phyloP scores from a whole-genome alignment of 495 filamentous ascomycete genomes.

The Cercophora newfieldiana region DNA sequence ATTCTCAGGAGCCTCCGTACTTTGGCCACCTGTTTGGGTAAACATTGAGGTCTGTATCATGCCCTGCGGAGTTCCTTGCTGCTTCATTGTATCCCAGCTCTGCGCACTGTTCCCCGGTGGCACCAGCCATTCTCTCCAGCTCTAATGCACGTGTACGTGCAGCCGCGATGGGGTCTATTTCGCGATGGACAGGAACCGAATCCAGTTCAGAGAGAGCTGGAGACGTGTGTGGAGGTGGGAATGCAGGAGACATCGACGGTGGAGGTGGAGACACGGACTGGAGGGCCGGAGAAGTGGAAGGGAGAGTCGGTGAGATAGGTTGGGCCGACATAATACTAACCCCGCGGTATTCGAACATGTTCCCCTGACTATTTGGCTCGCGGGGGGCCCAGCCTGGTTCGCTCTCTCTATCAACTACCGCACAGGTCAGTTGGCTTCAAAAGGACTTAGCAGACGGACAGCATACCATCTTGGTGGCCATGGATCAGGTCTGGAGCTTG shows the following conservation, averaged over 20 bases:
- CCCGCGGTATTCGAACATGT: background rate
- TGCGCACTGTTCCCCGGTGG: background rate
- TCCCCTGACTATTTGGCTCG: background rate
- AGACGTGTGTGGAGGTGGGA: background rate
- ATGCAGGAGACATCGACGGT: background rate
- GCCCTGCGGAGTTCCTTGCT: background rate
- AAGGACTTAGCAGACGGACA: background rate
- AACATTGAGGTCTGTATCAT: background rate
- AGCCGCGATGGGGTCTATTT: background rate
- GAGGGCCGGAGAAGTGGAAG: background rate
- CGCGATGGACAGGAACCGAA: slow-evolving; percentile 12
- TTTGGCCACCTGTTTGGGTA: background rate
- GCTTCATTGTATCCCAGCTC: background rate
- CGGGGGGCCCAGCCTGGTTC: background rate
- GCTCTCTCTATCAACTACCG: background rate
- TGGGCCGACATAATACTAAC: background rate
- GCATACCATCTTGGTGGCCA: background rate
- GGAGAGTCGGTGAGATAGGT: background rate
- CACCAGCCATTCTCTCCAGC: background rate
- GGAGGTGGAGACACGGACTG: background rate
- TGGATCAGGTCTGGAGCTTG: background rate
- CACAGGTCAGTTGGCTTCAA: background rate
- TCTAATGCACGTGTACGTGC: background rate
- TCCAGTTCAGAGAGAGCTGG: slow-evolving; percentile 23
- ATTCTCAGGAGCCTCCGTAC: background rate